These are phyloP conservation scores for Geotrichum fermentans DNA, from an alignment of 1,139 yeast genomes.

Conservation along the genomic window DNA sequence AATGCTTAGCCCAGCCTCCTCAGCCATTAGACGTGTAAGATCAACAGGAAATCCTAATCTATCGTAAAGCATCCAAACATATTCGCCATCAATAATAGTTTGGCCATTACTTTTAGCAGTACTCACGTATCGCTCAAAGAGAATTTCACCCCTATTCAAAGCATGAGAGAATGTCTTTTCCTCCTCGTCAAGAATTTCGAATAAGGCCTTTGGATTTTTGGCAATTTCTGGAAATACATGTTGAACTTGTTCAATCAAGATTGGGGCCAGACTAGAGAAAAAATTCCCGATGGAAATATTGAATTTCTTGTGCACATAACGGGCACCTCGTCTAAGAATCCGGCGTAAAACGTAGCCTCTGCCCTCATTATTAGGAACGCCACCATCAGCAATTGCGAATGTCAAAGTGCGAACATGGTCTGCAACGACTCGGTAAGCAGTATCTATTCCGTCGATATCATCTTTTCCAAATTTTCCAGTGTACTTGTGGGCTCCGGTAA, in stretches of 20 bases:
- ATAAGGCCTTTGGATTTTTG: constrained; percentile 65
- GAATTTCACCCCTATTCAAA: constrained; percentile 94
- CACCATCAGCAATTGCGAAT: constrained; percentile 96
- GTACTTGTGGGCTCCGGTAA: constrained; percentile 88
- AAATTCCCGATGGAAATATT: constrained; percentile 83
- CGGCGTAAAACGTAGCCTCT: constrained; percentile 97
- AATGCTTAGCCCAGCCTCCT: constrained; percentile 87
- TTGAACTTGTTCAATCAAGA: constrained; percentile 80
- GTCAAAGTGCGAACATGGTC: constrained; percentile 97
- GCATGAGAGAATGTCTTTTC: constrained; percentile 95
- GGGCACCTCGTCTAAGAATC: constrained; percentile 94
- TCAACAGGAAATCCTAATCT: constrained; percentile 99
- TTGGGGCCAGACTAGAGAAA: constrained; percentile 87
- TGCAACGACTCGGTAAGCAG: constrained; percentile 96
- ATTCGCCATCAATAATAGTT: constrained; percentile 80
- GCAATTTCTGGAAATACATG: constrained; percentile 88
- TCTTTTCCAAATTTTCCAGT: constrained; percentile 89
- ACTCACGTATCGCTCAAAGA: constrained; percentile 87
- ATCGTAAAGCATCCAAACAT: constrained; percentile 97
- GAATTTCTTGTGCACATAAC: constrained; percentile 94
- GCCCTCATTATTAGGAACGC: constrained; percentile 98
- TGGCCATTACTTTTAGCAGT: constrained; percentile 71
- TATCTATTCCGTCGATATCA: constrained; percentile 89
- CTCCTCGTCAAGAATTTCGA: constrained; percentile 91
- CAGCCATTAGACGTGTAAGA: constrained; percentile 96